Conservation (phyloP, 2,329 filamentous ascomycete genomes). For the Trichophyton benhamiae region DNA sequence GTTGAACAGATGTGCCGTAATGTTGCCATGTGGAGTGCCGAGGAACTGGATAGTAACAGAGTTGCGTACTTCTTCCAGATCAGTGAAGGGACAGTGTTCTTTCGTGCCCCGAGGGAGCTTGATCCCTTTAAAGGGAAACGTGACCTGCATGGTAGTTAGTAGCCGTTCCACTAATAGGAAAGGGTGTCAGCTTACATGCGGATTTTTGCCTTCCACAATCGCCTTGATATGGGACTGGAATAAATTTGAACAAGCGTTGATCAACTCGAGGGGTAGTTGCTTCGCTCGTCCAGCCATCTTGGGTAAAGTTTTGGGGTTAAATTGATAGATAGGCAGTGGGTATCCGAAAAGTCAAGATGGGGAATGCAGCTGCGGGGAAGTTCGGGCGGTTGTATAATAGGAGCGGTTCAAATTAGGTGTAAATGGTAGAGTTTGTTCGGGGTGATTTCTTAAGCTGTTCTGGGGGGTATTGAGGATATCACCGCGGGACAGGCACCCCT, state of each 20-base stretch:
- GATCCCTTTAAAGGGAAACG: neutral
- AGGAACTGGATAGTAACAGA: neutral
- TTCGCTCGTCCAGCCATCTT: neutral
- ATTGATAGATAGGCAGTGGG: neutral
- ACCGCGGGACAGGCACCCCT: no score
- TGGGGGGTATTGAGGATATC: no score
- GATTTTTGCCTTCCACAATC: neutral
- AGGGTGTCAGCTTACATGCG: neutral
- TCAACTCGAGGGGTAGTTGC: neutral
- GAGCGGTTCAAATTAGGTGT: no score
- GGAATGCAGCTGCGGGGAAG: no score
- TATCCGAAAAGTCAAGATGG: no score
- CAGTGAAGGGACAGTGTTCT: neutral
- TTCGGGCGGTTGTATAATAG: no score
- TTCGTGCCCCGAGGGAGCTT: neutral
- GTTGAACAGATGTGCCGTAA: constrained; percentile 6
- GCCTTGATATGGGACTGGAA: neutral
- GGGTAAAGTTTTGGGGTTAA: neutral
- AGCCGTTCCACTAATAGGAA: neutral
- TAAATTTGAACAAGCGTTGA: neutral
- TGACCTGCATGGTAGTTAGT: neutral
- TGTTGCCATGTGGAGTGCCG: neutral
- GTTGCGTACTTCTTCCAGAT: constrained; percentile 2
- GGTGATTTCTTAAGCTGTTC: no score
- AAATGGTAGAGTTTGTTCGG: no score